Conservation (phyloP, 2,329 filamentous ascomycete genomes). For the Thermoascus crustaceus region DNA sequence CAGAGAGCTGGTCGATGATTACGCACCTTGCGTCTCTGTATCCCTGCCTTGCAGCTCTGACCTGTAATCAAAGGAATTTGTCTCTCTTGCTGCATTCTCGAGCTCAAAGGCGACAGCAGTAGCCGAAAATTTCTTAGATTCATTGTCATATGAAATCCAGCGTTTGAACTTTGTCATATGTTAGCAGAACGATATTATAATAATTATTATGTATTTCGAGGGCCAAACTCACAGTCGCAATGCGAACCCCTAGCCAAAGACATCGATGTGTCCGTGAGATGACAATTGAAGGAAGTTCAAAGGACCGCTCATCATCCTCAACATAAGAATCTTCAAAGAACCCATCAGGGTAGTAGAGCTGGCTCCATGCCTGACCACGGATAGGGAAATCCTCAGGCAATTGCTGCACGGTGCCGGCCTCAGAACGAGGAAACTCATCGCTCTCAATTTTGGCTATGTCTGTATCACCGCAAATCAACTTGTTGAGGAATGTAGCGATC, state of each 20-base stretch:
- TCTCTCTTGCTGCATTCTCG: constrained; percentile 10
- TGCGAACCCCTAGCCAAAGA: constrained; percentile 40
- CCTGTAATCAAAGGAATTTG: constrained; percentile 1
- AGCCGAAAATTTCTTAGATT: constrained; percentile 21
- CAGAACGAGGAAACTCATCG: constrained; percentile 34
- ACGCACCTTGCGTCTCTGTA: constrained; percentile 3
- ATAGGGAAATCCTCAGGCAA: constrained; percentile 53
- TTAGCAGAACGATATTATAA: neutral
- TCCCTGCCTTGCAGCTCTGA: neutral
- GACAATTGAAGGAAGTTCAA: constrained; percentile 43
- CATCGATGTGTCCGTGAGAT: constrained; percentile 44
- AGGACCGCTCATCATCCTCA: constrained; percentile 48
- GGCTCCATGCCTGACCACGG: constrained; percentile 48
- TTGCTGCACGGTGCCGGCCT: constrained; percentile 37
- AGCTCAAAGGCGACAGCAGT: constrained; percentile 24
- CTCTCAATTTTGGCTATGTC: constrained; percentile 29
- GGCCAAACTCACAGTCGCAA: constrained; percentile 33
- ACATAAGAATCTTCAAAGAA: constrained; percentile 44
- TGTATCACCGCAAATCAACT: constrained; percentile 35
- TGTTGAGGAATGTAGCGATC: constrained; percentile 47
- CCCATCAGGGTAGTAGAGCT: constrained; percentile 38
- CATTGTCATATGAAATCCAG: constrained; percentile 32
- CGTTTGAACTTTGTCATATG: constrained; percentile 22
- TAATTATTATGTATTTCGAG: no score
- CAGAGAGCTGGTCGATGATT: no score